These are phyloP conservation scores for Penicillium odoratum DNA, from an alignment of 495 filamentous ascomycete genomes.

Conservation along the genomic window DNA sequence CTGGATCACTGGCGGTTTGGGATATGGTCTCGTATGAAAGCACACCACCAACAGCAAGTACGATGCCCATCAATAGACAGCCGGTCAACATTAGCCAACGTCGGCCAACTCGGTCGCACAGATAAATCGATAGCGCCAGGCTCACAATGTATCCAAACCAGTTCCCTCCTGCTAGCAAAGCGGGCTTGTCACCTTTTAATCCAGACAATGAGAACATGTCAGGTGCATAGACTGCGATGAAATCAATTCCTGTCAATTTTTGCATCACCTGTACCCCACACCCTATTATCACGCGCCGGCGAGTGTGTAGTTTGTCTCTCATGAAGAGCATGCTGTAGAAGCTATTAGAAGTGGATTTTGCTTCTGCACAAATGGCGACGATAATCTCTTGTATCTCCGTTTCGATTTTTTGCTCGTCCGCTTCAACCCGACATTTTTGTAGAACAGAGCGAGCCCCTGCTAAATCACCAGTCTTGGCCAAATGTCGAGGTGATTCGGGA, in stretches of 20 bases:
- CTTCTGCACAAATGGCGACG: slow-evolving; percentile 23
- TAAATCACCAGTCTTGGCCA: slow-evolving; percentile 44
- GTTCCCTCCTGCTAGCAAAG: slow-evolving; percentile 49
- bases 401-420: slow-evolving; percentile 24
- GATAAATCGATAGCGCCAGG: slow-evolving; percentile 40
- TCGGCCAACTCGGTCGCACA: slow-evolving; percentile 21
- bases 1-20: slow-evolving; percentile 8
- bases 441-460: too few relatives aligned
- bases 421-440: slow-evolving; percentile 2
- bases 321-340: not conserved
- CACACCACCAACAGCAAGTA: slow-evolving; percentile 21
- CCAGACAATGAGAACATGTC: slow-evolving; percentile 35
- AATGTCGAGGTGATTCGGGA: slow-evolving; percentile 55
- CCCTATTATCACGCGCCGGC: slow-evolving; percentile 46
- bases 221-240: slow-evolving; percentile 34
- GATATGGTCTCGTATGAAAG: slow-evolving; percentile 18
- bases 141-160: slow-evolving; percentile 46
- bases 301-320: slow-evolving; percentile 28
- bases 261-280: slow-evolving; percentile 49
- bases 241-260: slow-evolving; percentile 41
- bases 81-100: slow-evolving; percentile 23
- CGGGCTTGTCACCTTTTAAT: slow-evolving; percentile 33
- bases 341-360: slow-evolving; percentile 11
- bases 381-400: slow-evolving; percentile 25
- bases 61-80: slow-evolving; percentile 15